Evolutionary conservation across 2,329 filamentous ascomycete species (phyloP), one percentile per base, ranked within the genome.

Genomic region (Amauroascus niger): DNA sequence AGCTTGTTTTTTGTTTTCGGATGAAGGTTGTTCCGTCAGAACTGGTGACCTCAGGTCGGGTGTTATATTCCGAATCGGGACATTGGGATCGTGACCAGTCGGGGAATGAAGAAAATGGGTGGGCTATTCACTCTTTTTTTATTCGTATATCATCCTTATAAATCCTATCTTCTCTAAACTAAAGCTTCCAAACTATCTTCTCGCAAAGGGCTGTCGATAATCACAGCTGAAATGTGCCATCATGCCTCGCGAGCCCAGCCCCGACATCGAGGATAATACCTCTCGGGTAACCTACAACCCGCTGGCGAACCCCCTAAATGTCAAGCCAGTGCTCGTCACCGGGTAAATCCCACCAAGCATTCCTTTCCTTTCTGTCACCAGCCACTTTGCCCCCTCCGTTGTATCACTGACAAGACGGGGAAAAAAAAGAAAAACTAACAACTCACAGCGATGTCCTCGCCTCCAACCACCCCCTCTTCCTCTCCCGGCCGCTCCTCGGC

Each of bases 401-500:
- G n/a, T n/a, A n/a, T n/a, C n/a, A n/a, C n/a, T n/a, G n/a, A n/a
- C n/a, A n/a, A n/a, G n/a, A n/a, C n/a, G n/a, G n/a, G n/a, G n/a
- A n/a, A n/a, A n/a, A n/a, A n/a, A n/a, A n/a, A n/a, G n/a, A n/a
- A n/a, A n/a, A 11, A 26, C 41, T 45, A 45, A 28, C 41, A n/a
- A 45, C 3, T 11, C 33, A 2, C 35, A 41, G 37, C 37, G 32
- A 47, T 22, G 32, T 55, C 54, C 33, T 64, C 55, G 58, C 64
- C 60, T 62, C 64, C 44, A 58, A 63, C 58, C 58, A 57, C 5
- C 69, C 71, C 55, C 63, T 77, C 40, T 80, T 84, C 63, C 69
- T 72, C 56, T 72, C 77, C 39, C 69, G 72, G 0, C 81, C 81
- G 1, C 65, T 81, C 20, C 69, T 80, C 18, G 78, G 78, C 18